Evolutionary conservation across 1,139 yeast genomes (phyloP), one percentile per base, ranked within the genome.

Genomic region (Arxiozyma bovina): DNA sequence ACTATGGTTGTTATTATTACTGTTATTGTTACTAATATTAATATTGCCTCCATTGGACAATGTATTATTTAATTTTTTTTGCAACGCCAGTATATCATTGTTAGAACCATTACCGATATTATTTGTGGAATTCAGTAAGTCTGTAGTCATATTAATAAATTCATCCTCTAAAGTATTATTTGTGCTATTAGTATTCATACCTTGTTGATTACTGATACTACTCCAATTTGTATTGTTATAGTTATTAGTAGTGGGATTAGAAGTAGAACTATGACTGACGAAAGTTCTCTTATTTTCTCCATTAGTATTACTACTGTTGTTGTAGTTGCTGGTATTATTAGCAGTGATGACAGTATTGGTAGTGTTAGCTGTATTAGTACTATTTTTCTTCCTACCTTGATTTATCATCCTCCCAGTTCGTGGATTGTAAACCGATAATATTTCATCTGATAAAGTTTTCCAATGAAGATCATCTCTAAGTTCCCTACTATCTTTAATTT

Each of bases 401-500:
- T 53, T 55, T 9, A 61, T 58, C 55, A 67, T 57, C 50, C 61
- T 63, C 30, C 69, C 68, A 3, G 68, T 64, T 21, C 62, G 54
- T 42, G 62, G 57, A 53, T 66, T 68, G 51, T 65, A 67, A 11
- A 65, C 61, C 8, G 61, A 56, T 11, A 60, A 57, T 6, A 67
- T 64, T 38, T 59, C 58, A 46, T 58, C 57, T n/a, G 70, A 57
- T 5, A 66, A 58, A 17, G 55, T 45, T 41, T 61, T 59, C 72
- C 72, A 68, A 17, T 63, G 57, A 8, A 61, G 62, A 49, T 69
- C 71, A 48, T 57, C 57, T 45, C 55, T 52, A 27, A 68, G 53
- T 44, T 65, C 70, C 1, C 58, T 45, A 42, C 67, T 67, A 17
- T 63, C 64, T 52, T 61, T 67, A 30, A 68, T 63, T 55, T 65